Evolutionary conservation across 352 stramenopile genomes (phyloP).

Genomic region (Blastocystis sp.): DNA sequence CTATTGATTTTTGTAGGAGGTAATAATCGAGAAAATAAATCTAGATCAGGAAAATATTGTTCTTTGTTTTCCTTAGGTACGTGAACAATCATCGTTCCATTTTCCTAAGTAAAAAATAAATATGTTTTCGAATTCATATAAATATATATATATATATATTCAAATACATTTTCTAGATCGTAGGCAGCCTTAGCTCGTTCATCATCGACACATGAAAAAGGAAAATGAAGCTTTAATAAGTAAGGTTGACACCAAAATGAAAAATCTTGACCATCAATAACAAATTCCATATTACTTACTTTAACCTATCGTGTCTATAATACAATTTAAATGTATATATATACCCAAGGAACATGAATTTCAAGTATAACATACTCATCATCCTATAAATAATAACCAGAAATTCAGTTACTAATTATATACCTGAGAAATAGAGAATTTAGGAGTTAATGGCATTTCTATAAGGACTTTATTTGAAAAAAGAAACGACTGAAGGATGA

Average conservation of each 20-base stretch:
- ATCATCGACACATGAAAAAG: constrained; percentile 59
- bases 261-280: constrained; percentile 66
- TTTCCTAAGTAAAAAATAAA: constrained; percentile 49
- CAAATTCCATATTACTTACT: constrained; percentile 69
- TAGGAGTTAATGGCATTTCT: constrained; percentile 28
- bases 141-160: not conserved
- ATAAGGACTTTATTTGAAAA: too few species aligned
- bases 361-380: constrained; percentile 59
- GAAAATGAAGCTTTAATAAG: constrained; percentile 78
- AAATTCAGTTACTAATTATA: not conserved
- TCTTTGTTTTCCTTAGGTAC: constrained; percentile 63
- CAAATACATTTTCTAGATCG: constrained; percentile 58
- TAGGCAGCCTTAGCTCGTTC: constrained; percentile 67
- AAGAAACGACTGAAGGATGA: too few species aligned
- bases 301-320: constrained; percentile 51
- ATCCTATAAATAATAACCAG: constrained; percentile 45
- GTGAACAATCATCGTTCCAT: constrained; percentile 71
- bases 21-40: constrained; percentile 75
- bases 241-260: constrained; percentile 87
- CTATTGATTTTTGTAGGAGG: too few species aligned
- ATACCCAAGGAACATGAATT: constrained; percentile 54
- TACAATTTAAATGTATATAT: not conserved
- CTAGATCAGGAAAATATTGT: constrained; percentile 66
- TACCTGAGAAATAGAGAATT: constrained; percentile 34
- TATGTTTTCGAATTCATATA: not conserved